These are phyloP conservation scores for Isabelozyma heimii DNA, from an alignment of 805 yeast genomes.

Conservation along the genomic window DNA sequence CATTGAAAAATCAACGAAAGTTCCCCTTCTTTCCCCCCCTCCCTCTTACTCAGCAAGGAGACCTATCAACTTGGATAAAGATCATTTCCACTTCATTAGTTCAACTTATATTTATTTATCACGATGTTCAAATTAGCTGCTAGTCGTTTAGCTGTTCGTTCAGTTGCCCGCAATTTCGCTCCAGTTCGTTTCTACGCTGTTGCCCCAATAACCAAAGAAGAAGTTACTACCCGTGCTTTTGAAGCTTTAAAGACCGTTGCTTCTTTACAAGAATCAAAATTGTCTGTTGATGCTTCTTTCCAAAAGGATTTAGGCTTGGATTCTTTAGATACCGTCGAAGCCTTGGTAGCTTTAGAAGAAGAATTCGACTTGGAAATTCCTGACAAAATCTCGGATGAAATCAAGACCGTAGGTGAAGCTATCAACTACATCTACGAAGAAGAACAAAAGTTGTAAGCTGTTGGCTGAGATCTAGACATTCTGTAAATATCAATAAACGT, in stretches of 20 bases:
- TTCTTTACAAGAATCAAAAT: conserved; percentile 44
- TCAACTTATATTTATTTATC: conserved; percentile 4
- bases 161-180: conserved; percentile 26
- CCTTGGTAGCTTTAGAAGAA: conserved; percentile 94
- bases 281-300: conserved; percentile 50
- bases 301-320: conserved; percentile 82
- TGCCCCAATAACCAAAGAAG: conserved; percentile 68
- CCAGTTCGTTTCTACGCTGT: conserved; percentile 56
- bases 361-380: conserved; percentile 79
- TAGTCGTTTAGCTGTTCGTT: conserved; percentile 22
- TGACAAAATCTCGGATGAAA: conserved; percentile 88
- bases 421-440: conserved; percentile 79
- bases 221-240: conserved; percentile 76
- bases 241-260: conserved; percentile 67
- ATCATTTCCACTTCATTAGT: neutral
- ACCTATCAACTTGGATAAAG: neutral
- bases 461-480: neutral
- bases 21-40: neutral
- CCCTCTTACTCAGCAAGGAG: neutral
- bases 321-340: conserved; percentile 92
- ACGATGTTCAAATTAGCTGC: conserved; percentile 54
- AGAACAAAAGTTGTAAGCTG: conserved; percentile 38
- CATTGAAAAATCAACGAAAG: neutral
- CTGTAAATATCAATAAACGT: neutral
- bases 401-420: conserved; percentile 92